Evolutionary conservation across 2,329 filamentous ascomycete species (phyloP).

Genomic region (Trichoderma sp.): DNA sequence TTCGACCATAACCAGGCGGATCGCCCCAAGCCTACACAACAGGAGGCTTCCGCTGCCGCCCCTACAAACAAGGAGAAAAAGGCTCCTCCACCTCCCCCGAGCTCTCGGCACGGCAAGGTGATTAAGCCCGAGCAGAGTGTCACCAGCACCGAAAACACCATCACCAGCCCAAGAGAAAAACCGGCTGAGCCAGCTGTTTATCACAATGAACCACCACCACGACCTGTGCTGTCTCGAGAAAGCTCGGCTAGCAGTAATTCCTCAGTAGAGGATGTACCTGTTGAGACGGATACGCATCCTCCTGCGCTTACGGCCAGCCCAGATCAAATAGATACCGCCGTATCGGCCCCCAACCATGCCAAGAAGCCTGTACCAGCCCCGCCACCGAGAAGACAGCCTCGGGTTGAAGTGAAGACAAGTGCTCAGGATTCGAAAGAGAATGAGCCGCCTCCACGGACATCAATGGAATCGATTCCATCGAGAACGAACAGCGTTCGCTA

Average conservation of each 20-base stretch:
- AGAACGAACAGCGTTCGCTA: slow-evolving; percentile 46
- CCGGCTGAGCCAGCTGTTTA: slow-evolving; percentile 13
- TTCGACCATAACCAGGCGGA: slow-evolving; percentile 12
- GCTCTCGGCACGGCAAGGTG: slow-evolving; percentile 73
- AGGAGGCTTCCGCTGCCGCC: background rate
- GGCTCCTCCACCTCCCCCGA: slow-evolving; percentile 68
- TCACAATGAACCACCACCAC: background rate
- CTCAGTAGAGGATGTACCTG: background rate
- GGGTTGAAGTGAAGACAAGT: slow-evolving; percentile 42
- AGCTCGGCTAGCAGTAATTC: background rate
- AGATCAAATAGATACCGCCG: background rate
- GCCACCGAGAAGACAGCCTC: slow-evolving; percentile 45
- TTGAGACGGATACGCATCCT: background rate
- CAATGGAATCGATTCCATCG: slow-evolving; percentile 48
- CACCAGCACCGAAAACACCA: background rate
- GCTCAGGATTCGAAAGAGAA: slow-evolving; percentile 28
- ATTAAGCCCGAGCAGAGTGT: slow-evolving; percentile 45
- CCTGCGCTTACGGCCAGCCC: slow-evolving; percentile 2
- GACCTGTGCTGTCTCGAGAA: background rate
- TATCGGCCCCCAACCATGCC: slow-evolving; percentile 21
- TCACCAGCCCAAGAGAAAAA: slow-evolving; percentile 29
- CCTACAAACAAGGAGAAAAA: slow-evolving; percentile 45
- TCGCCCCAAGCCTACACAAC: background rate
- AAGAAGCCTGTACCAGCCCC: slow-evolving; percentile 49
- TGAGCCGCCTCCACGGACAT: slow-evolving; percentile 45